Base-by-base conservation (phyloP, 306 rosid genomes). In the Heteromeles arbutifolia region DNA sequence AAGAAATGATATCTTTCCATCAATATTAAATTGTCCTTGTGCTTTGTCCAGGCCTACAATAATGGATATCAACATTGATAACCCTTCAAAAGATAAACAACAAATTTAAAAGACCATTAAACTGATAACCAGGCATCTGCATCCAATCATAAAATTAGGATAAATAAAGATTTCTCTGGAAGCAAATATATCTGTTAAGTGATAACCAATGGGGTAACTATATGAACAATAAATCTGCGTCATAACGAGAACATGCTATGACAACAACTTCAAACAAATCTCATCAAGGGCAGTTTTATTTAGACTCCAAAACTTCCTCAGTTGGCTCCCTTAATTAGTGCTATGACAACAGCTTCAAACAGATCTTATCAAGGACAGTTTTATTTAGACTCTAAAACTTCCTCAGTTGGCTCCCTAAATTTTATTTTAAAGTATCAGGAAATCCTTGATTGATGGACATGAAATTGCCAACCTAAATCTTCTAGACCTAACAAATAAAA, bases 1-100 rank as follows among this genome's bases (percentile, higher is more conserved):
- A 96, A 96, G 78, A 88, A 96, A 85, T 92, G 98, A 73, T 92
- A 96, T 85, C 97, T 90, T 75, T 96, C 98, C 93, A 96, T 92
- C 82, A 92, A 59, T 72, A 92, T 85, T 50, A 96, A 80, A 77
- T 96, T 96, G 10, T 89, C 87, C 71, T 82, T 90, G 81, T 95
- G 97, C 88, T 86, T 89, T 73, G 82, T 74, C 97, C 99, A 96
- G 25, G 97, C 97, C 97, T 96, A 78, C 82, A 85, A 78, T 70
- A 83, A 72, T 28, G 21, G 68, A 62, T n/a, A 69, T 34, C 31
- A 41, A 48, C 19, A 53, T 70, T 59, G 24, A 70, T 28, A 68
- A 62, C 50, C 67, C 62, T 59, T 54, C 13, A 62, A 63, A 69
- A 44, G 75, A 78, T 54, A 59, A 22, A 65, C 26, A 54, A 57